Conservation (phyloP, 352 stramenopile species). For the Phytophthora kernoviae region DNA sequence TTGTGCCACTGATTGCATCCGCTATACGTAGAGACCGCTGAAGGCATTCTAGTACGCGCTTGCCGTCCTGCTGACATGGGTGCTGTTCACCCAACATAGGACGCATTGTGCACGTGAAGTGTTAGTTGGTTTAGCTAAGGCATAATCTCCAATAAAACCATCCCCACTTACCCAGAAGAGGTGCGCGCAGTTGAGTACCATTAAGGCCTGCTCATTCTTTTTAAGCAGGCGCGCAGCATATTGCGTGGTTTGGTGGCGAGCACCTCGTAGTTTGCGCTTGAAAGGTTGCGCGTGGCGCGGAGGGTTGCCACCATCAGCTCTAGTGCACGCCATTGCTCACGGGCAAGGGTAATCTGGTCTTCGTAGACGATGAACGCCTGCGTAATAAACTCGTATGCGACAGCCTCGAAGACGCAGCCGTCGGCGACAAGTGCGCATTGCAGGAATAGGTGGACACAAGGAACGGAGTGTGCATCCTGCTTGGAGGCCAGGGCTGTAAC, state of each 20-base stretch:
- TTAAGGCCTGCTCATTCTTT: slow-evolving; percentile 95
- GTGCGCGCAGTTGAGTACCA: slow-evolving; percentile 95
- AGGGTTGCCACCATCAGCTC: slow-evolving; percentile 91
- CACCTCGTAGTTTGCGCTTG: slow-evolving; percentile 92
- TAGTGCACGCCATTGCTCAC: slow-evolving; percentile 90
- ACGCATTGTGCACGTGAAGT: slow-evolving; percentile 3
- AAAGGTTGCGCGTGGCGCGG: slow-evolving; percentile 78
- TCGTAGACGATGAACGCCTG: slow-evolving; percentile 97
- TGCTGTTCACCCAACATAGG: slow-evolving; percentile 38
- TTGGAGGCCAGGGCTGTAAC: slow-evolving; percentile 92
- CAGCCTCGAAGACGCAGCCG: slow-evolving; percentile 83
- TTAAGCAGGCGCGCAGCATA: slow-evolving; percentile 96
- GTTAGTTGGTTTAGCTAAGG: not conserved
- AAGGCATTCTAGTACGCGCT: slow-evolving; percentile 96
- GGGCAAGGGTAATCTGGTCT: slow-evolving; percentile 93
- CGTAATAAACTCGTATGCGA: slow-evolving; percentile 97
- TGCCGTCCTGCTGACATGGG: slow-evolving; percentile 88
- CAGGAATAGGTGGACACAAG: slow-evolving; percentile 94
- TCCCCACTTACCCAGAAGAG: slow-evolving; percentile 92
- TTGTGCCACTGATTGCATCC: slow-evolving; percentile 79
- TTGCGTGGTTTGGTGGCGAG: slow-evolving; percentile 97
- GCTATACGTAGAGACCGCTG: slow-evolving; percentile 96
- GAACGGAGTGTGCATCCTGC: slow-evolving; percentile 70
- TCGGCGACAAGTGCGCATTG: slow-evolving; percentile 93
- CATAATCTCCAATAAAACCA: not conserved